These are phyloP conservation scores for Ustilago vetiveriae DNA, from an alignment of 1,284 basidiomycete genomes.

Conservation along the genomic window DNA sequence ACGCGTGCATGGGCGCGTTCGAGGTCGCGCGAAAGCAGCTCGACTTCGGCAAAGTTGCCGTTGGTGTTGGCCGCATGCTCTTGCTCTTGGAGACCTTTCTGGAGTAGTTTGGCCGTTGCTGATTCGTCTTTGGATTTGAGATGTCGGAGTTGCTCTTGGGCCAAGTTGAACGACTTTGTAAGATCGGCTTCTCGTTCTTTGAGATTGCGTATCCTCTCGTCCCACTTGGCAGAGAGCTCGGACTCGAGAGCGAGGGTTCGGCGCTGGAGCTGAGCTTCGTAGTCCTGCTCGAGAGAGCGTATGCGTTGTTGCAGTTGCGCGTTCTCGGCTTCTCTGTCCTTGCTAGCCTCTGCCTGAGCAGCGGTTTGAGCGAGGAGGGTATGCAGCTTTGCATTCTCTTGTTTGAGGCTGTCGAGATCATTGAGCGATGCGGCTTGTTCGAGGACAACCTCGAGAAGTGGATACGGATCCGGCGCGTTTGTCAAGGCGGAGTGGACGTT, in stretches of 20 bases:
- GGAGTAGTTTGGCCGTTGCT: slow-evolving; percentile 87
- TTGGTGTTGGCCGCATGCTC: slow-evolving; percentile 4
- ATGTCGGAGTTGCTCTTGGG: slow-evolving; percentile 87
- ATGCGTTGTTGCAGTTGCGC: slow-evolving; percentile 77
- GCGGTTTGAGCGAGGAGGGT: slow-evolving; percentile 12
- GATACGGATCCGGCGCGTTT: slow-evolving; percentile 94
- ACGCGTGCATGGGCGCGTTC: slow-evolving; percentile 91
- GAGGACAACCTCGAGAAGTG: slow-evolving; percentile 89
- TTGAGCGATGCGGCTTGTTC: slow-evolving; percentile 65
- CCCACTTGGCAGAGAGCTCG: slow-evolving; percentile 93
- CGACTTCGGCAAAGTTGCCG: slow-evolving; percentile 31
- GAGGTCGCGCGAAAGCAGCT: slow-evolving; percentile 80
- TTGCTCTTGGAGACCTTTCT: slow-evolving; percentile 76
- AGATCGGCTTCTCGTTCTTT: slow-evolving; percentile 93
- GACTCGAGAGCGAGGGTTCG: slow-evolving; percentile 89
- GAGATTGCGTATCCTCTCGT: slow-evolving; percentile 92
- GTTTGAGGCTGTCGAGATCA: slow-evolving; percentile 43
- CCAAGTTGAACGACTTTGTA: slow-evolving; percentile 82
- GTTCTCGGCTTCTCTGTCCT: slow-evolving; percentile 83
- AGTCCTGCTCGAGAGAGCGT: slow-evolving; percentile 70
- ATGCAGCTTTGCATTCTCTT: slow-evolving; percentile 33
- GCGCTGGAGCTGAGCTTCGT: slow-evolving; percentile 88
- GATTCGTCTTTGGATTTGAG: slow-evolving; percentile 88
- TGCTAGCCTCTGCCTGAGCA: slow-evolving; percentile 20
- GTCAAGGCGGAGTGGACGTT: slow-evolving; percentile 76